These are phyloP conservation scores for Neopestalotiopsis clavispora DNA, from an alignment of 2,329 filamentous ascomycete genomes.

Conservation along the genomic window DNA sequence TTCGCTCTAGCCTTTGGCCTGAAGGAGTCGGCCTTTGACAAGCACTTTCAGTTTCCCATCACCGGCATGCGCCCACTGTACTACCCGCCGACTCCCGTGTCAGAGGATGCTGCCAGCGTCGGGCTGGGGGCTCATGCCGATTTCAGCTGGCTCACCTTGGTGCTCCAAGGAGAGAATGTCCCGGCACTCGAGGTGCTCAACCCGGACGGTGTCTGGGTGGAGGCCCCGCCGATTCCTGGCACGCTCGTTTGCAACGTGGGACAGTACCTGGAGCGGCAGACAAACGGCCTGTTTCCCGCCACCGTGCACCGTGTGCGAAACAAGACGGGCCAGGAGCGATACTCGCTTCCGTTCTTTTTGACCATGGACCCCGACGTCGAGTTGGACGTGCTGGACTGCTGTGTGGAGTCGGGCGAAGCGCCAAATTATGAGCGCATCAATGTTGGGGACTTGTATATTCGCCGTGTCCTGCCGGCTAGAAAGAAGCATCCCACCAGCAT, in stretches of 20 bases:
- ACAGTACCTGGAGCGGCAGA: constrained; percentile 45
- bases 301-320: constrained; percentile 47
- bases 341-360: constrained; percentile 45
- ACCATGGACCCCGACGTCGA: constrained; percentile 31
- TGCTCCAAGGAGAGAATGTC: constrained; percentile 36
- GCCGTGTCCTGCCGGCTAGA: constrained; percentile 37
- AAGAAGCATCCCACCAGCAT: constrained; percentile 42
- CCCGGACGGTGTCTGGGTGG: constrained; percentile 44
- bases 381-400: constrained; percentile 29
- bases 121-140: constrained; percentile 47
- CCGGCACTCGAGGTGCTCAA: constrained; percentile 45
- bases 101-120: constrained; percentile 31
- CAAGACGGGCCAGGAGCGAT: constrained; percentile 40
- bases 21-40: constrained; percentile 42
- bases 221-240: constrained; percentile 38
- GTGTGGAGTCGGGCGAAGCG: constrained; percentile 24
- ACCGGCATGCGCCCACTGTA: constrained; percentile 45
- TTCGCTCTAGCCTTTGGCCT: constrained; percentile 45
- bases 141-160: constrained; percentile 47
- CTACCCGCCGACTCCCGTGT: constrained; percentile 40
- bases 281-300: constrained; percentile 42
- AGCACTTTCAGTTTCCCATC: constrained; percentile 43
- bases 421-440: constrained; percentile 32
- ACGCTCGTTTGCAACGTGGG: constrained; percentile 47
- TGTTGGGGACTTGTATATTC: constrained; percentile 39